A percentile compares a stretch with the other conserved stretches of the same genome.
Evolutionary conservation across 345 rosid species (phyloP).

Genomic region (Eucalyptus marginata): DNA sequence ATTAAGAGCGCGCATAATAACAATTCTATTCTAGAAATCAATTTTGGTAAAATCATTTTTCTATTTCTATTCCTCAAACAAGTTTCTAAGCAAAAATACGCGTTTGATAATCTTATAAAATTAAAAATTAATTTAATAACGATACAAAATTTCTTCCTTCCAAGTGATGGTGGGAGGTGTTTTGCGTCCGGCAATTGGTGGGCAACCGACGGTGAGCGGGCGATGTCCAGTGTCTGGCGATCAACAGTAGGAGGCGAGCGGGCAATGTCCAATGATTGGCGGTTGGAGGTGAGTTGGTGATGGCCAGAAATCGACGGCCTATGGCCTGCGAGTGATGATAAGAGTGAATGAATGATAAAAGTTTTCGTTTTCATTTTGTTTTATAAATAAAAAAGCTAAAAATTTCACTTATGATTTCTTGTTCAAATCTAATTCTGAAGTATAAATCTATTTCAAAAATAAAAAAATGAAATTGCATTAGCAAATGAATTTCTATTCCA

Average conservation of each 20-base stretch:
- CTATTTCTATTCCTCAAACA: rapidly evolving
- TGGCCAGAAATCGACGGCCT: rapidly evolving
- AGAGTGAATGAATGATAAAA: rapidly evolving
- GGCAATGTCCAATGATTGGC: rapidly evolving
- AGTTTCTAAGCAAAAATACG: rapidly evolving
- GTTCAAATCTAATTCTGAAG: rapidly evolving
- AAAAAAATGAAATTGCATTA: rapidly evolving
- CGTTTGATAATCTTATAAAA: too few relatives aligned
- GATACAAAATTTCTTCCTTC: too few relatives aligned
- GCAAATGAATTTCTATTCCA: rapidly evolving
- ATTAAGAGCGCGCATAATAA: rapidly evolving
- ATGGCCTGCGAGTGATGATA: rapidly evolving
- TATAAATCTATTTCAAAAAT: rapidly evolving
- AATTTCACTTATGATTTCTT: rapidly evolving
- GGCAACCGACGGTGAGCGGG: rapidly evolving
- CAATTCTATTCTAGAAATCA: rapidly evolving
- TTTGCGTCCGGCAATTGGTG: rapidly evolving
- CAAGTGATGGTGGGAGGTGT: too few relatives aligned
- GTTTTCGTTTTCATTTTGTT: rapidly evolving
- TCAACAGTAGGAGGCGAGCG: rapidly evolving
- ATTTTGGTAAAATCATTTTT: too few relatives aligned
- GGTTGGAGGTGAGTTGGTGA: rapidly evolving
- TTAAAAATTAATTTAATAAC: too few relatives aligned
- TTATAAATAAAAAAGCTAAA: rapidly evolving
- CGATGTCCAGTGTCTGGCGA: rapidly evolving